Evolutionary conservation across 2,329 filamentous ascomycete species (phyloP), one percentile per base, ranked within the genome.

Genomic region (Teratosphaeria gauchensis): DNA sequence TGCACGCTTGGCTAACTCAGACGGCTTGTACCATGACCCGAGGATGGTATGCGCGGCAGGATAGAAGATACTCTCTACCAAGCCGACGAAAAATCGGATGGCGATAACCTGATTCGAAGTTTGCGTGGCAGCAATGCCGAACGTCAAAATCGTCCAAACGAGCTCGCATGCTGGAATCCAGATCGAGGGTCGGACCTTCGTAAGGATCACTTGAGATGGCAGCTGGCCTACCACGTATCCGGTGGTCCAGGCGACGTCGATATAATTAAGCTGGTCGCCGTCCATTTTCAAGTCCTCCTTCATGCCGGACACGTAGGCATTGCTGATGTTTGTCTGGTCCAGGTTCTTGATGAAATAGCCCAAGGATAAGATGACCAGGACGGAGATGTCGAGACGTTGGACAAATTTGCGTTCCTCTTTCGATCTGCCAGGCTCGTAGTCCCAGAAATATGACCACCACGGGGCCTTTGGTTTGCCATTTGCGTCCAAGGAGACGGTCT

Each of bases 161-260:
- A 80, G 63, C 72, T 81, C 78, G 64, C 75, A 75, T 1, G 72
- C 67, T 1, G 78, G 79, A 55, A 81, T 76, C 77, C 77, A 80
- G 55, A 76, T 74, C 14, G 73, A 71, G 2, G 78, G 78, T 8
- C 74, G 73, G 14, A 81, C 65, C 9, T 75, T 73, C 1, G 78
- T 82, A 4, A 83, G 69, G 6, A 82, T 70, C 9, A 83, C n/a
- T n/a, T 61, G 38, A 1, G 31, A 48, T 14, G 58, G 60, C 12
- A 81, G 74, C 58, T 80, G 72, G 2, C 77, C 78, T 54, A 86
- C 73, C 0, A 83, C 79, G 62, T 86, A 86, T 8, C 84, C 84
- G 0, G 82, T 76, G 0, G 81, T 84, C 75, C 83, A 86, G 31
- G 76, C 78, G 0, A 81, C 78, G 55, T 82, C 74, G 71, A 80